These are phyloP conservation scores for Diaporthe caulivora DNA, from an alignment of 2,329 filamentous ascomycete genomes.

Conservation along the genomic window DNA sequence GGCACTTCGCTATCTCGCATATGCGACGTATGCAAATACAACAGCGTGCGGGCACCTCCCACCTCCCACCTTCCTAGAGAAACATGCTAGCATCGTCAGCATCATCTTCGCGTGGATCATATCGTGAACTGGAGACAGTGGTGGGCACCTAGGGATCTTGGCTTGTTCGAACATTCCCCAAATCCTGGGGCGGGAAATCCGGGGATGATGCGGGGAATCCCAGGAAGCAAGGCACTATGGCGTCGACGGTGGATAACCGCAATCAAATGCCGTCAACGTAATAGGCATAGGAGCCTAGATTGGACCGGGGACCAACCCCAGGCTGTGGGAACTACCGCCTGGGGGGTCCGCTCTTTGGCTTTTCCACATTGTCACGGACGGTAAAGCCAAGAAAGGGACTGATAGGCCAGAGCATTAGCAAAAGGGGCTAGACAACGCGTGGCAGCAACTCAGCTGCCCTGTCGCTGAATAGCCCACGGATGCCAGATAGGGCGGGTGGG, in stretches of 20 bases:
- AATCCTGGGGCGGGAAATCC: slow-evolving; percentile 30
- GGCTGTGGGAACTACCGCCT: slow-evolving; percentile 21
- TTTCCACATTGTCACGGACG: slow-evolving; percentile 1
- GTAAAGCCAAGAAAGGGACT: slow-evolving; percentile 16
- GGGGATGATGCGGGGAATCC: slow-evolving; percentile 28
- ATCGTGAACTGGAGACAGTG: slow-evolving; percentile 16
- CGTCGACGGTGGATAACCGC: slow-evolving; percentile 22
- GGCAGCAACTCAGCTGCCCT: slow-evolving; percentile 20
- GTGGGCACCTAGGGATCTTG: slow-evolving; percentile 14
- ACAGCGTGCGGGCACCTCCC: neutral
- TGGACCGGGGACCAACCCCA: slow-evolving; percentile 13
- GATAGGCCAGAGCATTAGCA: slow-evolving; percentile 2
- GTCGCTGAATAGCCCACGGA: neutral
- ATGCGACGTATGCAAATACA: neutral
- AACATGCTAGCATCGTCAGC: slow-evolving; percentile 7
- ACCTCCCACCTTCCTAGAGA: slow-evolving; percentile 18
- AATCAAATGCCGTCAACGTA: slow-evolving; percentile 26
- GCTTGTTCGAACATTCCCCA: slow-evolving; percentile 1
- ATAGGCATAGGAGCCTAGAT: slow-evolving; percentile 16
- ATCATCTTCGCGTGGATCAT: slow-evolving; percentile 1
- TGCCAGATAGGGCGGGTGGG: neutral
- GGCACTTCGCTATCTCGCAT: slow-evolving; percentile 16
- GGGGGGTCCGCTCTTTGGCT: neutral
- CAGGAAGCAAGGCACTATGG: neutral
- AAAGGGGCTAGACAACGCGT: slow-evolving; percentile 25